Conservation (phyloP, 345 rosid species). For the Excoecaria cochinchinensis region DNA sequence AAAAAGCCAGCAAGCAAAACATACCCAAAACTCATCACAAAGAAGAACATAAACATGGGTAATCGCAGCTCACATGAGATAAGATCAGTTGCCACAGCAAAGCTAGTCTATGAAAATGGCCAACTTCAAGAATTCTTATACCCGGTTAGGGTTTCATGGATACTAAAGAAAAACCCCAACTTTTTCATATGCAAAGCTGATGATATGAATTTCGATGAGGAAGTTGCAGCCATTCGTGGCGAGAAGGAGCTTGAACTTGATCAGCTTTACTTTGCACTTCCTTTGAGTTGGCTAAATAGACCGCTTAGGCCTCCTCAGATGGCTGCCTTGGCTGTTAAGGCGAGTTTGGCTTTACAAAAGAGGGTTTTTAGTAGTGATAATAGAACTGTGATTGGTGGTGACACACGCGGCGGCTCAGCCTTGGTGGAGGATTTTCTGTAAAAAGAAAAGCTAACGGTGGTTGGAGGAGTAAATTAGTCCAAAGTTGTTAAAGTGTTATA, state of each 20-base stretch:
- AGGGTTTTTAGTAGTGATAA: too few species aligned
- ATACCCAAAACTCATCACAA: not conserved
- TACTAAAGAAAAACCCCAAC: slow-evolving; percentile 9
- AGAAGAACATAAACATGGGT: not conserved
- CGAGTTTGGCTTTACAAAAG: slow-evolving; percentile 25
- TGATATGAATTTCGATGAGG: slow-evolving; percentile 25
- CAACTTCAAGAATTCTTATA: slow-evolving; percentile 20
- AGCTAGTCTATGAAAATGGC: slow-evolving; percentile 29
- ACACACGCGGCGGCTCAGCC: too few species aligned
- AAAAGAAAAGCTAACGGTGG: too few species aligned
- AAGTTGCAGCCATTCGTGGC: slow-evolving; percentile 19
- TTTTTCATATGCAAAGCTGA: slow-evolving; percentile 34
- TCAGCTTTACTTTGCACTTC: slow-evolving; percentile 36
- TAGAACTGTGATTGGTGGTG: too few species aligned
- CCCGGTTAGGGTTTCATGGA: slow-evolving; percentile 26
- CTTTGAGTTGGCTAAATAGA: slow-evolving; percentile 17
- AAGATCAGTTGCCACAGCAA: slow-evolving; percentile 16
- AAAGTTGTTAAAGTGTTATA: too few species aligned
- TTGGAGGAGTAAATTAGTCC: too few species aligned
- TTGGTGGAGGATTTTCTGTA: too few species aligned
- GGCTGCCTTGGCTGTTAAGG: slow-evolving; percentile 42
- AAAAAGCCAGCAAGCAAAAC: not conserved
- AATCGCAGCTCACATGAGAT: not conserved
- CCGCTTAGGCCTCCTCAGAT: slow-evolving; percentile 28
- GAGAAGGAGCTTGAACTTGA: slow-evolving; percentile 18